Conservation (phyloP, 495 filamentous ascomycete species). For the Xylaria acuta region DNA sequence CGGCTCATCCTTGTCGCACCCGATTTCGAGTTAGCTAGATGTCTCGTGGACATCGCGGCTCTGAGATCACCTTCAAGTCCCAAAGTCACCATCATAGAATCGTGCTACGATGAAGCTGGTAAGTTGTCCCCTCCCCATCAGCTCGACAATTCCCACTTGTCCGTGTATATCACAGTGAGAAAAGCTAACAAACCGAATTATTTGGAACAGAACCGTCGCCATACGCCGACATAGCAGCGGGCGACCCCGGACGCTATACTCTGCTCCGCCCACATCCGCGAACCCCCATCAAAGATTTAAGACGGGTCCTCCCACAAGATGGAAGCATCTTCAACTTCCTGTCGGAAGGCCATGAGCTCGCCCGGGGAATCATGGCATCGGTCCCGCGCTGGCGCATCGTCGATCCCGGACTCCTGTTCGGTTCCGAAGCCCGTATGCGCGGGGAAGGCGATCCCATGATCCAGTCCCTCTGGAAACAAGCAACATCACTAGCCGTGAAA, state of each 20-base stretch:
- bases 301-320: slow-evolving; percentile 31
- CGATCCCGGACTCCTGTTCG: slow-evolving; percentile 25
- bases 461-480: slow-evolving; percentile 33
- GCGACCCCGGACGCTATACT: background rate
- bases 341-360: slow-evolving; percentile 30
- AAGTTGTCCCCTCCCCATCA: background rate
- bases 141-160: background rate
- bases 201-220: background rate
- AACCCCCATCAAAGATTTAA: slow-evolving; percentile 35
- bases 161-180: background rate
- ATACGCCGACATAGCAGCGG: background rate
- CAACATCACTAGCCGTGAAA: slow-evolving; percentile 31
- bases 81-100: slow-evolving; percentile 10
- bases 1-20: slow-evolving; percentile 43
- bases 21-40: slow-evolving; percentile 41
- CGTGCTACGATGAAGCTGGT: background rate
- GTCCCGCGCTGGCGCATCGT: slow-evolving; percentile 38
- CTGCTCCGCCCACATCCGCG: slow-evolving; percentile 34
- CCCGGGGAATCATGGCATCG: slow-evolving; percentile 31
- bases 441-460: background rate
- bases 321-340: slow-evolving; percentile 45
- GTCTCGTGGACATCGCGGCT: slow-evolving; percentile 34
- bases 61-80: background rate
- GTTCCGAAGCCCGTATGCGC: background rate
- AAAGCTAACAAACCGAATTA: background rate